Base-by-base conservation (phyloP, 495 filamentous ascomycete species). In the Zalerion maritima region DNA sequence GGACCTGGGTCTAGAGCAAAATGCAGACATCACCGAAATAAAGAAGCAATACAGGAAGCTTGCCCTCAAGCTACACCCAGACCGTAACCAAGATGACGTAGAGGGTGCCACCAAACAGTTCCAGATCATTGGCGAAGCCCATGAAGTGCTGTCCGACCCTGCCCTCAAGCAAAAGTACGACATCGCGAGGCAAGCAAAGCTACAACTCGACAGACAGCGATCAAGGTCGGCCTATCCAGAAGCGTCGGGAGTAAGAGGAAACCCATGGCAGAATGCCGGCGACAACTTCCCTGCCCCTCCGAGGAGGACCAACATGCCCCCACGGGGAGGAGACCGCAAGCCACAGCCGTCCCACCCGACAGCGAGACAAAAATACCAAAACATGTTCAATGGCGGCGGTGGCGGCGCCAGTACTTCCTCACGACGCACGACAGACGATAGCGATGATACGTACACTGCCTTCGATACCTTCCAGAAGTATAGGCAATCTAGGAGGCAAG, bases 21-120 rank as follows among this genome's bases (percentile, higher is more conserved):
- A 86, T 40, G 85, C 87, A 9, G 67, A 62, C 21, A 89, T 94
- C 6, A 58, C 54, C 13, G 72, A 87, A 26, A 85, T 97, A 57
- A 97, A 96, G 71, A 93, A 92, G 60, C 91, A 86, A 2, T 97
- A 97, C 60, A 69, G 87, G 28, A 93, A 84, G 56, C 62, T 94
- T 46, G 85, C 84, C 19, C 64, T 89, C 15, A 75, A 74, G 42
- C 91, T 75, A 41, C 86, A 94, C 45, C 86, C 86, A 5, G 86
- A 94, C 48, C 73, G 84, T 24, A 92, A 94, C 42, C 80, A 75
- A 3, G n/a, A n/a, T n/a, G n/a, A n/a, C n/a, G n/a, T n/a, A n/a
- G n/a, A n/a, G n/a, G 86, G 86, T 24, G 76, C 76, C 34, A 81
- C 73, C 34, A 57, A 80, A 12, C 79, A 78, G 44, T 94, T 94